Conservation (phyloP, 2,329 filamentous ascomycete species). For the Sclerotinia nivalis region DNA sequence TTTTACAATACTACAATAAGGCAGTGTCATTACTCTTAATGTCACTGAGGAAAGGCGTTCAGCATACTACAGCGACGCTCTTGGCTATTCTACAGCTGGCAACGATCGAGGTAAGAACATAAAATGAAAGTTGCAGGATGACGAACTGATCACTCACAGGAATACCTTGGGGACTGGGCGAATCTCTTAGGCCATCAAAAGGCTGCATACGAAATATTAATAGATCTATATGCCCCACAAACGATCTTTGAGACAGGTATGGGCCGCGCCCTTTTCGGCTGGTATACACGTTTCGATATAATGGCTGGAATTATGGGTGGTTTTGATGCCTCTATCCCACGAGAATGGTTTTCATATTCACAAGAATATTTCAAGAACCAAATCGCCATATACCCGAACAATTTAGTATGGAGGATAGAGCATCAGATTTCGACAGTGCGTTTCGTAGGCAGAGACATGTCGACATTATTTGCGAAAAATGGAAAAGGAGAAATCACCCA, state of each 20-base stretch:
- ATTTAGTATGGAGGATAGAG: conserved; percentile 67
- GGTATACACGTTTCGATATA: conserved; percentile 89
- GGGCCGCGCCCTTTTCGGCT: conserved; percentile 73
- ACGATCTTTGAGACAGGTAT: conserved; percentile 70
- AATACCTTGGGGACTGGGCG: conserved; percentile 93
- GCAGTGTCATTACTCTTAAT: conserved; percentile 76
- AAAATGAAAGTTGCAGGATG: conserved; percentile 12
- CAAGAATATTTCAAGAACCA: conserved; percentile 61
- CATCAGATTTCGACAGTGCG: conserved; percentile 66
- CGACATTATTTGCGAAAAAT: conserved; percentile 71
- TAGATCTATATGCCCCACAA: conserved; percentile 73
- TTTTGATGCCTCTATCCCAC: conserved; percentile 69
- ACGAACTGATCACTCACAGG: conserved; percentile 52
- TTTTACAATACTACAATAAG: conserved; percentile 86
- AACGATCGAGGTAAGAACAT: conserved; percentile 75
- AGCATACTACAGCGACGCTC: conserved; percentile 71
- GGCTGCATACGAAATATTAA: conserved; percentile 81
- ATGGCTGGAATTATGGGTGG: conserved; percentile 82
- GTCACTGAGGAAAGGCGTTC: conserved; percentile 69
- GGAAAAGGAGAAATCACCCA: conserved; percentile 63
- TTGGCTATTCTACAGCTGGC: conserved; percentile 89
- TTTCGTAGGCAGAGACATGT: conserved; percentile 77
- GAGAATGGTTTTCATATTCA: conserved; percentile 68
- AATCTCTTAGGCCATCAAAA: conserved; percentile 91
- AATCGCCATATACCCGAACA: conserved; percentile 58